Base-by-base conservation (phyloP, 306 rosid genomes). In the Prinsepia uniflora region DNA sequence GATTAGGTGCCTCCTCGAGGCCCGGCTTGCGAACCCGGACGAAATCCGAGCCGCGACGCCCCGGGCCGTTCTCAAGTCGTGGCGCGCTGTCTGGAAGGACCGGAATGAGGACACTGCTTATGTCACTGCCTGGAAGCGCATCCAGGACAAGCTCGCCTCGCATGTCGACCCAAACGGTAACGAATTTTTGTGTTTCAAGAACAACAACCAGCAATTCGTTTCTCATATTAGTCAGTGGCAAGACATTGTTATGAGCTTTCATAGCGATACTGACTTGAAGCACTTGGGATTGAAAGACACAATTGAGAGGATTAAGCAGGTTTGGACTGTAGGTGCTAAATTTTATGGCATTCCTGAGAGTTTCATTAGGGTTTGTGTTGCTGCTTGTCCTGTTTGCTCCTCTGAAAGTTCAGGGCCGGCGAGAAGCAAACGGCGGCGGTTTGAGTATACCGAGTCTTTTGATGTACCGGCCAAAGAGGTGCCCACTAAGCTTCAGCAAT, bases 81-180 rank as follows among this genome's bases (percentile, higher is more conserved):
- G 99, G 99, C 96, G 97, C 18, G 87, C 86, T 63, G 99, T 95
- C 40, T 95, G 99, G 99, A 95, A 95, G 81, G 99, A 95, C 77
- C 90, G 99, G 6, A 95, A 95, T 79, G 97, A 91, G 79, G 99
- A 95, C 68, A 95, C 99, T 3, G 99, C 99, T 0, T 95, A 86
- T 75, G 79, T 89, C 71, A 95, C 99, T 2, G 99, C 96, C 0
- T 95, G 99, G 99, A 95, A 95, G 77, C 85, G 99, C 67, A 95
- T 95, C 75, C 97, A 95, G 77, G 99, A 95, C 80, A 95, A 95
- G 81, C 95, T 95, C 65, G 50, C 90, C 0, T 86, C 87, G 0
- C 88, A 81, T 46, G 84, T 82, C 4, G 90, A 89, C 75, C 74
- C 71, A 6, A 63, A 76, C 56, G 96, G 97, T 68, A 83, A 89